Conservation (phyloP, 164 flowering plant genomes). For the Magnolia officinalis region DNA sequence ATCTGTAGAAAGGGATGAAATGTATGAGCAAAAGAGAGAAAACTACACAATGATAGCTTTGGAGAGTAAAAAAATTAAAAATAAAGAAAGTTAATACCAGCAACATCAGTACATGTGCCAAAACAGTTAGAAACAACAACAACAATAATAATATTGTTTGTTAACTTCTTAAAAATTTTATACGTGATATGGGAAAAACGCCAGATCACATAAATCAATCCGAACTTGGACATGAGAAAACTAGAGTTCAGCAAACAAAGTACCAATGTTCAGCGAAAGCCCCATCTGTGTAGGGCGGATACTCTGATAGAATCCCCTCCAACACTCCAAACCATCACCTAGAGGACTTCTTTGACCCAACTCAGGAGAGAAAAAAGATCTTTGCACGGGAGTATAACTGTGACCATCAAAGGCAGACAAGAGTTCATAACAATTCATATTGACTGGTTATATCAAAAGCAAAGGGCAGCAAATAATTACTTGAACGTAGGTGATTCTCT, state of each 20-base stretch:
- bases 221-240: neutral
- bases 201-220: neutral
- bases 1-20: conserved; percentile 37
- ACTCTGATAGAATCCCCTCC: conserved; percentile 76
- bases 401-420: neutral
- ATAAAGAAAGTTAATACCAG: neutral
- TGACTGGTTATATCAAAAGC: neutral
- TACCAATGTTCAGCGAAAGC: conserved; percentile 70
- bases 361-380: conserved; percentile 45
- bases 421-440: neutral
- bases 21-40: neutral
- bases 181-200: neutral
- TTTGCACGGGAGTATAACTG: conserved; percentile 47
- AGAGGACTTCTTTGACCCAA: conserved; percentile 35
- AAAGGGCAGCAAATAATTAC: conserved; percentile 21
- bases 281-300: conserved; percentile 90
- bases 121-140: too few species aligned
- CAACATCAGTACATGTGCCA: neutral
- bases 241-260: neutral
- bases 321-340: conserved; percentile 63
- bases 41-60: neutral
- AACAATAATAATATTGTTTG: neutral
- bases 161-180: neutral
- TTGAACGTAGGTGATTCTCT: conserved; percentile 37
- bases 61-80: neutral